Percentiles rank a stretch among this genome's conserved stretches.
These are phyloP conservation scores for Cercospora sesami DNA, from an alignment of 2,329 filamentous ascomycete genomes.

Conservation along the genomic window DNA sequence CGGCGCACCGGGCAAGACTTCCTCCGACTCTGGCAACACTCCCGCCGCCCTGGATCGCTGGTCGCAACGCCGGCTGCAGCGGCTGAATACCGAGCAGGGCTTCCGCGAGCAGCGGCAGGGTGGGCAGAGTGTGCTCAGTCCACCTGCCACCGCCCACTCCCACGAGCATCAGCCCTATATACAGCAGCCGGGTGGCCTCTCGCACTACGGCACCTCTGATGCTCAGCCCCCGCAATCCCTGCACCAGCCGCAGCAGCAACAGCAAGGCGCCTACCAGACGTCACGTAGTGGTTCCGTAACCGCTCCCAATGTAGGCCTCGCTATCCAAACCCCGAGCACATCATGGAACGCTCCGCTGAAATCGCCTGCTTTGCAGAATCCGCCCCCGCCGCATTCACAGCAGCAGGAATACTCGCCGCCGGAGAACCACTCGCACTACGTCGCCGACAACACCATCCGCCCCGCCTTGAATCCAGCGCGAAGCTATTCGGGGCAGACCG, in stretches of 20 bases:
- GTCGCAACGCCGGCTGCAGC: constrained; percentile 42
- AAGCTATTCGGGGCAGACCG: constrained; percentile 36
- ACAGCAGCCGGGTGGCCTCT: constrained; percentile 3
- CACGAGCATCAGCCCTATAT: constrained; percentile 21
- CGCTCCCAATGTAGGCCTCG: constrained; percentile 30
- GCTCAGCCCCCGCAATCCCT: constrained; percentile 35
- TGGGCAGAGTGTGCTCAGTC: constrained; percentile 29
- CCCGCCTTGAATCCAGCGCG: constrained; percentile 31
- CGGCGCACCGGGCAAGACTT: constrained; percentile 35
- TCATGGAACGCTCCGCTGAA: constrained; percentile 15
- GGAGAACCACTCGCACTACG: constrained; percentile 30
- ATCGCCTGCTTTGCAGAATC: constrained; percentile 16
- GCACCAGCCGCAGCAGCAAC: constrained; percentile 28
- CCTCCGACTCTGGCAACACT: constrained; percentile 37
- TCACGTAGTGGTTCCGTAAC: constrained; percentile 19
- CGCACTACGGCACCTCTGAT: constrained; percentile 24
- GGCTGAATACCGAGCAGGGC: constrained; percentile 43
- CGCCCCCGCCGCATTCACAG: constrained; percentile 20
- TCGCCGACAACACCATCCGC: constrained; percentile 24
- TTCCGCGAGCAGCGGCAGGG: constrained; percentile 42
- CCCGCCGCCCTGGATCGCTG: constrained; percentile 38
- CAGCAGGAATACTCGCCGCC: constrained; percentile 28
- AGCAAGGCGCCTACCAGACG: constrained; percentile 30
- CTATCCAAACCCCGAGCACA: constrained; percentile 30
- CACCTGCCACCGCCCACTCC: constrained; percentile 25